These are phyloP conservation scores for Xylaria venustula DNA, from an alignment of 495 filamentous ascomycete species.

Conservation along the genomic window DNA sequence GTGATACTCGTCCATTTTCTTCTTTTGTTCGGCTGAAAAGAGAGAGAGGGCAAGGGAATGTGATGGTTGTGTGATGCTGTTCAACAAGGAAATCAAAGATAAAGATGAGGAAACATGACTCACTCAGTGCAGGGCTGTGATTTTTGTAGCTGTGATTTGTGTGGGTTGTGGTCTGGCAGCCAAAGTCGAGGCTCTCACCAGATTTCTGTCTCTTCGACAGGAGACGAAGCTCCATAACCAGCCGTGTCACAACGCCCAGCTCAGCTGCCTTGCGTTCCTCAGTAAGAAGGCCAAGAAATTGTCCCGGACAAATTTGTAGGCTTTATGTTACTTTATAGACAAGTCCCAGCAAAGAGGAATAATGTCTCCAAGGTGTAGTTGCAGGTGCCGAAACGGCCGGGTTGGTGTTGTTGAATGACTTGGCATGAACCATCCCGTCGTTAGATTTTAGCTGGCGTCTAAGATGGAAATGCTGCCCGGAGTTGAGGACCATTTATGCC, in stretches of 20 bases:
- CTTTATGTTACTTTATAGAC: not conserved
- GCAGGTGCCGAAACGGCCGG: not conserved
- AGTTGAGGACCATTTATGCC: not conserved
- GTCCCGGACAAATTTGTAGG: not conserved
- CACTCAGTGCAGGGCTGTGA: not conserved
- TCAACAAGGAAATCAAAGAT: not conserved
- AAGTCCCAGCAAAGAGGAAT: not conserved
- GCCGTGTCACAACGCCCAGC: not conserved
- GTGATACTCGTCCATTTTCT: not conserved
- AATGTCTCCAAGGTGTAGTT: not conserved
- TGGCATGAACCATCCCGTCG: conserved; percentile 4
- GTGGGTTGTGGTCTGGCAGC: not conserved
- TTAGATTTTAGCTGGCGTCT: not conserved
- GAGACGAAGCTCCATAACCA: not conserved
- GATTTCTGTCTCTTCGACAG: not conserved
- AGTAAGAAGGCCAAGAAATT: not conserved
- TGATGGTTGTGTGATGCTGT: not conserved
- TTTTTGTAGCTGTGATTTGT: not conserved
- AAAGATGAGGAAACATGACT: not conserved
- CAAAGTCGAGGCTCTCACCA: conserved; percentile 3
- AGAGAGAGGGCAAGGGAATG: not conserved
- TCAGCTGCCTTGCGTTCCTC: not conserved
- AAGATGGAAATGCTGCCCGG: not conserved
- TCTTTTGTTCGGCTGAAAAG: not conserved
- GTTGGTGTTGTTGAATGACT: not conserved